Evolutionary conservation across 305 asterid species (phyloP).

Genomic region (Fraxinus paxiana): DNA sequence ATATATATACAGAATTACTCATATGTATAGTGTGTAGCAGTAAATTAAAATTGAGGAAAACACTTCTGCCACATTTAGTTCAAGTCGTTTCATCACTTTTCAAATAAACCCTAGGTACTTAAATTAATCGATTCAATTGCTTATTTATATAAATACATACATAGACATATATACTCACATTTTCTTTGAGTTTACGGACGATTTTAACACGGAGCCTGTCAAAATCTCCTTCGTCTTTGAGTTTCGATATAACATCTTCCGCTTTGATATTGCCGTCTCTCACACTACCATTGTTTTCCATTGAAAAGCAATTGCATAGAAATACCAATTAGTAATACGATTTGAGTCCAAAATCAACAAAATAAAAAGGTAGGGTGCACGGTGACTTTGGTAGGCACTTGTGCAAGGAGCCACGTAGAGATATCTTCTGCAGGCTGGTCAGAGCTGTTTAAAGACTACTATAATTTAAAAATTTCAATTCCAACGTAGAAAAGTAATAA

Average conservation of each 20-base stretch:
- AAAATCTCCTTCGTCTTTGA: slow-evolving; percentile 85
- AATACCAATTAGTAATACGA: background rate
- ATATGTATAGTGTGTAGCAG: background rate
- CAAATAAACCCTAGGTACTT: background rate
- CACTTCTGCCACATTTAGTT: background rate
- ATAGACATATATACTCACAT: slow-evolving; percentile 37
- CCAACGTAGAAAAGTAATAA: no score
- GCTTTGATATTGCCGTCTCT: slow-evolving; percentile 36
- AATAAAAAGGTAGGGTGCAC: background rate
- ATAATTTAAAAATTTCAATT: no score
- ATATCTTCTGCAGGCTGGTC: background rate
- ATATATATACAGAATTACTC: background rate
- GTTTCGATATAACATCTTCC: slow-evolving; percentile 60
- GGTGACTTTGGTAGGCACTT: background rate
- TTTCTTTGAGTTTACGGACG: slow-evolving; percentile 66
- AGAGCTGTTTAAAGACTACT: no score
- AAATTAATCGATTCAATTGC: background rate
- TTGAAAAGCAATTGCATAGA: slow-evolving; percentile 18
- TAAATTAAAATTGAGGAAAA: background rate
- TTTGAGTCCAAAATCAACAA: background rate
- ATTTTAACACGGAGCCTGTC: slow-evolving; percentile 69
- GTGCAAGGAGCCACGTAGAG: background rate
- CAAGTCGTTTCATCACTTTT: background rate
- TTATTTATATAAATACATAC: background rate
- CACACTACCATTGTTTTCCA: slow-evolving; percentile 36